Conservation (phyloP, 2,329 filamentous ascomycete genomes). For the Drechslerella dactyloides region DNA sequence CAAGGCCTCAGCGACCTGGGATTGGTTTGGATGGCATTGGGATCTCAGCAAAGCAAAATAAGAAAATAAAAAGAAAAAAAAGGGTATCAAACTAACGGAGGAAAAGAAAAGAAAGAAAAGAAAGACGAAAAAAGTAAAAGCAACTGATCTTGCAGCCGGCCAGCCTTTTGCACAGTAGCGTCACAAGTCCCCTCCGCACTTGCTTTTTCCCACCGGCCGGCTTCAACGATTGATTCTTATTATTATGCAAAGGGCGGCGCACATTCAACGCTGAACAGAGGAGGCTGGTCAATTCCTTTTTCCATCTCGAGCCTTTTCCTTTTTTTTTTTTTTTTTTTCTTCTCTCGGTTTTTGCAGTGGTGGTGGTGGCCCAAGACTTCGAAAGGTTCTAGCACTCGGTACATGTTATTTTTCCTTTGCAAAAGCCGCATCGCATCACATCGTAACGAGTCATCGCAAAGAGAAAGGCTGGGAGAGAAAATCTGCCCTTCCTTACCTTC, state of each 20-base stretch:
- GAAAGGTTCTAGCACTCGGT: too few relatives aligned
- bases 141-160: conserved; percentile 17
- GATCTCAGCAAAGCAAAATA: conserved; percentile 23
- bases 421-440: conserved; percentile 1
- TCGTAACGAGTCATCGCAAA: conserved; percentile 25
- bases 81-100: conserved; percentile 20
- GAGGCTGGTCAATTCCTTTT: conserved; percentile 42
- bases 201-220: conserved; percentile 46
- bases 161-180: conserved; percentile 48
- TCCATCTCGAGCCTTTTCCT: not conserved
- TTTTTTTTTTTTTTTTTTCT: conserved; percentile 12
- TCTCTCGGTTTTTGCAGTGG: conserved; percentile 23
- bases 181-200: conserved; percentile 17
- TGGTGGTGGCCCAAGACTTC: too few relatives aligned
- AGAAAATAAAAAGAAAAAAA: conserved; percentile 29
- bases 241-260: conserved; percentile 53
- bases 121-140: not conserved
- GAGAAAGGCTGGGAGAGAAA: conserved; percentile 47
- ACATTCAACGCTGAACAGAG: conserved; percentile 53
- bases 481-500: conserved; percentile 10
- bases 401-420: too few relatives aligned
- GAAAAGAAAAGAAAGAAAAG: conserved; percentile 23
- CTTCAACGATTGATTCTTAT: conserved; percentile 39
- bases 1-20: conserved; percentile 53
- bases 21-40: conserved; percentile 34